phyloP scores from a whole-genome alignment of 78 protist species.

The Dictyostelium firmibasis region DNA sequence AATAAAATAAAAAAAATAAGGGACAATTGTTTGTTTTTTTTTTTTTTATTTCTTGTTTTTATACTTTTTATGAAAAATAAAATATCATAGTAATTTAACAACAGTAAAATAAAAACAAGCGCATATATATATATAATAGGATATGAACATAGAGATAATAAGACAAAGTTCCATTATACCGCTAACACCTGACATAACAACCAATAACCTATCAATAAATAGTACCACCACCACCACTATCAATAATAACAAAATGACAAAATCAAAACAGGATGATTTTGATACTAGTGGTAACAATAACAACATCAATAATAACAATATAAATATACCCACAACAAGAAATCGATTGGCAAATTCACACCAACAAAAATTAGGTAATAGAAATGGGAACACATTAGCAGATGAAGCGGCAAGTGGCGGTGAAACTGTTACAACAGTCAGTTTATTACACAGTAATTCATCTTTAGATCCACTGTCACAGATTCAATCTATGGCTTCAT shows the following conservation, averaged over 20 bases:
- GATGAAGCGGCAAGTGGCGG: not conserved
- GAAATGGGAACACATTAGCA: not conserved
- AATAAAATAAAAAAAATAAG: not conserved
- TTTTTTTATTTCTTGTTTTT: no score
- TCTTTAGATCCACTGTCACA: not conserved
- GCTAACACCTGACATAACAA: not conserved
- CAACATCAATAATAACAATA: not conserved
- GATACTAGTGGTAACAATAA: not conserved
- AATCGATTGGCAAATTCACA: not conserved
- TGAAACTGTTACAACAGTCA: not conserved
- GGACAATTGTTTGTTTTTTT: not conserved
- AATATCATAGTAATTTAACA: no score
- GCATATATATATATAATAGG: not conserved
- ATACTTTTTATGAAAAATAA: no score
- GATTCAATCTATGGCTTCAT: conserved; percentile 32
- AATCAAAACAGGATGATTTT: not conserved
- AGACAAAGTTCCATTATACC: not conserved
- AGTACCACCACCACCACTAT: no score
- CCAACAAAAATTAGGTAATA: not conserved
- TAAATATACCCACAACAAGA: not conserved
- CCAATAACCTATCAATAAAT: not conserved
- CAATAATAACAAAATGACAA: not conserved
- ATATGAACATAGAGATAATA: not conserved
- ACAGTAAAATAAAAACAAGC: not conserved
- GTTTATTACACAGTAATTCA: not conserved